Conservation (phyloP, 345 rosid species). For the Pelargonium nanum region DNA sequence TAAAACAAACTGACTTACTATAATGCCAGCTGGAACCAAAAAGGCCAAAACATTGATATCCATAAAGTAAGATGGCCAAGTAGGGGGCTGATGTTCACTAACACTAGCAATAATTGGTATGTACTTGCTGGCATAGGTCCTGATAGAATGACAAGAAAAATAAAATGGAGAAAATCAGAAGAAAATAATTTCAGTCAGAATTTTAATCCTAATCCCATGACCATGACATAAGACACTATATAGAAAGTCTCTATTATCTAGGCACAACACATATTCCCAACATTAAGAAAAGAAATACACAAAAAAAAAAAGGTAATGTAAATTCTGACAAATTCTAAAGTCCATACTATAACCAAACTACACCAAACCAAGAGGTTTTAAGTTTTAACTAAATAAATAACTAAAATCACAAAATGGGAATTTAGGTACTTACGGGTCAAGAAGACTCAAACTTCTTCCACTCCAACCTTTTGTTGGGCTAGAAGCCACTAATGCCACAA, state of each 20-base stretch:
- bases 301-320: background rate
- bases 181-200: background rate
- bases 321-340: background rate
- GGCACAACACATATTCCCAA: background rate
- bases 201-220: background rate
- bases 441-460: constrained; percentile 96
- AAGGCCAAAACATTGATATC: constrained; percentile 98
- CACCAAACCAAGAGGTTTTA: background rate
- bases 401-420: background rate
- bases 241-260: background rate
- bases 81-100: constrained; percentile 99
- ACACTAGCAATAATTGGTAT: constrained; percentile 99
- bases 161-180: constrained; percentile 5
- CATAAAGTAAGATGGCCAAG: constrained; percentile 99
- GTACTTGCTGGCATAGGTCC: constrained; percentile 96
- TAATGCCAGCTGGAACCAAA: constrained; percentile 98
- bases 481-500: constrained; percentile 92
- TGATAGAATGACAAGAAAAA: constrained; percentile 25
- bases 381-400: too few species aligned
- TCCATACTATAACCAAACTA: background rate
- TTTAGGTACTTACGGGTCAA: constrained; percentile 69
- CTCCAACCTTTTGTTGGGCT: constrained; percentile 99
- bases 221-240: too few species aligned
- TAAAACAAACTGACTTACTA: constrained; percentile 41
- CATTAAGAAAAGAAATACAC: background rate